Evolutionary conservation across 2,329 filamentous ascomycete species (phyloP).

Genomic region (Cylindrodendrum hubeiense): DNA sequence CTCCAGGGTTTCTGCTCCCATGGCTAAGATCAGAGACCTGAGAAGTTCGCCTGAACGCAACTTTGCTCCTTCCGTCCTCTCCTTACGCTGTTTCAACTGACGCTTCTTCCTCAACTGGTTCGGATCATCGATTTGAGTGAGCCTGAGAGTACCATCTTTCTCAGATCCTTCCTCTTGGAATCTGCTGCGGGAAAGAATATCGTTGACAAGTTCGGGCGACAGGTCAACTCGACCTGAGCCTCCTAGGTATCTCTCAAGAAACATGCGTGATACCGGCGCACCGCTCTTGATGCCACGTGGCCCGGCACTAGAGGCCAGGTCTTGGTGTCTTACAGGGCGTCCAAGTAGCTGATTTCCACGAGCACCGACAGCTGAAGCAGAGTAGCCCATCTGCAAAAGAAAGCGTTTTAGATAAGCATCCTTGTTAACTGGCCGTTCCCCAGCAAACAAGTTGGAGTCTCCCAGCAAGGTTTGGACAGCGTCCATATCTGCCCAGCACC

Average conservation of each 20-base stretch:
- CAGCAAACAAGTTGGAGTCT: constrained; percentile 51
- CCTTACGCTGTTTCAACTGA: too few species aligned
- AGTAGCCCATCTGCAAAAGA: constrained; percentile 53
- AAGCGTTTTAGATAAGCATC: constrained; percentile 54
- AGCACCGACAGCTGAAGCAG: constrained; percentile 31
- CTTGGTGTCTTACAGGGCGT: background rate
- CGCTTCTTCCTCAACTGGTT: too few species aligned
- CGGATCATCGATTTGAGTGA: too few species aligned
- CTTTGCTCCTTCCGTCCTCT: too few species aligned
- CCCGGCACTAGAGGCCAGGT: constrained; percentile 37
- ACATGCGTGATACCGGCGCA: constrained; percentile 52
- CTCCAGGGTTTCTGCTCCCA: background rate
- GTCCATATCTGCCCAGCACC: constrained; percentile 57
- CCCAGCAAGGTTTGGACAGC: constrained; percentile 45
- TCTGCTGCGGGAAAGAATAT: constrained; percentile 50
- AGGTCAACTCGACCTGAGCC: constrained; percentile 39
- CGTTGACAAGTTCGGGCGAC: constrained; percentile 51
- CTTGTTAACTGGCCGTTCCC: constrained; percentile 46
- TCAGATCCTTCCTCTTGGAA: constrained; percentile 31
- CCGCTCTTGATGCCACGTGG: constrained; percentile 46
- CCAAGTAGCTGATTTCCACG: background rate
- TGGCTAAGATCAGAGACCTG: too few species aligned
- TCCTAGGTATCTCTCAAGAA: constrained; percentile 49
- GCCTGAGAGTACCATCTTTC: too few species aligned
- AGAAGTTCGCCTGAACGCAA: too few species aligned